phyloP scores from a whole-genome alignment of 2,329 filamentous ascomycete genomes.

The Pseudocercospora eumusae region DNA sequence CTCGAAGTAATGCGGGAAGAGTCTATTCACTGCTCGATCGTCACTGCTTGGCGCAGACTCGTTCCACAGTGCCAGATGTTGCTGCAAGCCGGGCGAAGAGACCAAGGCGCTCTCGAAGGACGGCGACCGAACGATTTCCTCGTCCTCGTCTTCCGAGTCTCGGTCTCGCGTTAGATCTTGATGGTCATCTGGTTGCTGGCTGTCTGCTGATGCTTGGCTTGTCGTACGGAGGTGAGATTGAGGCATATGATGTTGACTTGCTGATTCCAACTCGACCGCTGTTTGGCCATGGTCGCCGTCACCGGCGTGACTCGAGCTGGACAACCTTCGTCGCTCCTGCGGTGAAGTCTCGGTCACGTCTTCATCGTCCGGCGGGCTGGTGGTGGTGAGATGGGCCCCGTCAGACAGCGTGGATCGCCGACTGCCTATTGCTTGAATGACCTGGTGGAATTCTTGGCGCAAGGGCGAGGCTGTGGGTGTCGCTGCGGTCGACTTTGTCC shows the following conservation, averaged over 20 bases:
- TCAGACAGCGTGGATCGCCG: not conserved
- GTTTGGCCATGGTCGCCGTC: not conserved
- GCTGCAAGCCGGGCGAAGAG: not conserved
- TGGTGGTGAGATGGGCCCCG: not conserved
- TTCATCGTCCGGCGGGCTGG: not conserved
- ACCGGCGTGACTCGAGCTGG: not conserved
- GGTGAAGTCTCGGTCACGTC: not conserved
- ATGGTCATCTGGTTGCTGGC: not conserved
- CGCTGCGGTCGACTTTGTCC: not conserved
- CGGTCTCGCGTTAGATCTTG: not conserved
- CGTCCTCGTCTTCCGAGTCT: not conserved
- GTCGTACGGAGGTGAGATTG: not conserved
- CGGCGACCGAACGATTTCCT: not conserved
- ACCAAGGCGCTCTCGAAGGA: not conserved
- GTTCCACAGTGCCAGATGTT: slow-evolving; percentile 3
- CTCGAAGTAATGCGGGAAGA: slow-evolving; percentile 19
- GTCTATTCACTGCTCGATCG: slow-evolving; percentile 1
- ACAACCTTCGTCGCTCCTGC: not conserved
- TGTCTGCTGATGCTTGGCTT: not conserved
- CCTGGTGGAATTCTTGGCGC: slow-evolving; percentile 5
- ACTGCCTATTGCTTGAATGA: slow-evolving; percentile 6
- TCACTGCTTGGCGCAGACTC: not conserved
- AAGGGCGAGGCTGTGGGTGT: not conserved
- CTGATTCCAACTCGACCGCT: not conserved
- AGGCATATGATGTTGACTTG: not conserved